These are phyloP conservation scores for Leccinellum rugosiceps DNA, from an alignment of 768 basidiomycete genomes.

Conservation along the genomic window DNA sequence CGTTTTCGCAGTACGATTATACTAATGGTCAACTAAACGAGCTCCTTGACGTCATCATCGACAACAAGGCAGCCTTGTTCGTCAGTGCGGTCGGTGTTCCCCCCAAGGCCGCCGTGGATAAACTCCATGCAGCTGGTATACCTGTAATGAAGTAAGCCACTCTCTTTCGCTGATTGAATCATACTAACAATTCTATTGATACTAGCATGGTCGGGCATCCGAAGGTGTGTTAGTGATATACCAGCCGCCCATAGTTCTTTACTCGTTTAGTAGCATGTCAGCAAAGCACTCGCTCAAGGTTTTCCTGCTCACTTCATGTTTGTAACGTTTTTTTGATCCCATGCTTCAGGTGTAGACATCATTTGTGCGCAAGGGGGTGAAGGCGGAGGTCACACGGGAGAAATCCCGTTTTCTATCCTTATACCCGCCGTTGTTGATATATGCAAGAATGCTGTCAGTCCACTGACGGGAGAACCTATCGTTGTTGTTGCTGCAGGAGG, in stretches of 20 bases:
- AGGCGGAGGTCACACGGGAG: constrained; percentile 87
- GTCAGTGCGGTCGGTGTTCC: constrained; percentile 86
- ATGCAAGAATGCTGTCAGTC: constrained; percentile 65
- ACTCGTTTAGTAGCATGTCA: constrained; percentile 52
- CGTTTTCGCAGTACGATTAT: constrained; percentile 55
- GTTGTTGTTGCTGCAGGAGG: constrained; percentile 83
- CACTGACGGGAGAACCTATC: constrained; percentile 74
- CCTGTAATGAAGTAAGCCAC: constrained; percentile 77
- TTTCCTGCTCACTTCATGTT: background rate
- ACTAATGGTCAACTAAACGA: constrained; percentile 74
- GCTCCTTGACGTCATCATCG: constrained; percentile 76
- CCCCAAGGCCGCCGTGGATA: constrained; percentile 78
- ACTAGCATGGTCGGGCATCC: constrained; percentile 80
- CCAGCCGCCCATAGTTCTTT: background rate
- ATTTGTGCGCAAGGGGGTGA: constrained; percentile 89
- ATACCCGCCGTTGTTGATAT: constrained; percentile 81
- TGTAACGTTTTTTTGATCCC: background rate
- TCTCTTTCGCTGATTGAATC: background rate
- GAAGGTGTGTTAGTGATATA: constrained; percentile 45
- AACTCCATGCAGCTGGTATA: constrained; percentile 74
- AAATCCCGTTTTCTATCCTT: constrained; percentile 75
- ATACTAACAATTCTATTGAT: constrained; percentile 1
- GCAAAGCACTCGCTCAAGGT: constrained; percentile 74
- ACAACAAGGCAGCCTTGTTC: constrained; percentile 69
- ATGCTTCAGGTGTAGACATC: constrained; percentile 68